phyloP scores from a whole-genome alignment of 1,284 basidiomycete genomes.

The Ustilago trichophora region DNA sequence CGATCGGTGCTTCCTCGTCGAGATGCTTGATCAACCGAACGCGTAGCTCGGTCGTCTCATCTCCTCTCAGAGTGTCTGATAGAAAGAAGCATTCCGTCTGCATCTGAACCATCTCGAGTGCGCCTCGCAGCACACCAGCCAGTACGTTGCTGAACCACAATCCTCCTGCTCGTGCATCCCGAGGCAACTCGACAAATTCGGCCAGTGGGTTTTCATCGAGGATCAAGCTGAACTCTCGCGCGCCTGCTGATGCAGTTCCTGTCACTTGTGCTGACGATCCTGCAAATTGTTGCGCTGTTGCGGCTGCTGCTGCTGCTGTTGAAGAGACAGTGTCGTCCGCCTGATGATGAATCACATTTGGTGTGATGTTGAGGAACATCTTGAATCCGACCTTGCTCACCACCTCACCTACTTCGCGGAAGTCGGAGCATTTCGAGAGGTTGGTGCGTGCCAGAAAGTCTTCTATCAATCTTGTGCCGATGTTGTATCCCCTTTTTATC shows the following conservation, averaged over 20 bases:
- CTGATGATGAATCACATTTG: conserved; percentile 76
- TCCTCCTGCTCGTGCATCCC: conserved; percentile 77
- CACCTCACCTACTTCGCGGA: conserved; percentile 80
- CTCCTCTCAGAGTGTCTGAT: conserved; percentile 88
- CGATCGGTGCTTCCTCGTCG: conserved; percentile 79
- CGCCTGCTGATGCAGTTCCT: not conserved
- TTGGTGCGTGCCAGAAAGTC: conserved; percentile 91
- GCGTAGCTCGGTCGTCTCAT: conserved; percentile 91
- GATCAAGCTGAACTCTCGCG: conserved; percentile 77
- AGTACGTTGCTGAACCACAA: conserved; percentile 97
- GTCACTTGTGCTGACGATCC: conserved; percentile 8
- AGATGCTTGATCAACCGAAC: conserved; percentile 89
- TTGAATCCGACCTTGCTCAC: conserved; percentile 85
- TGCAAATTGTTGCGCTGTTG: conserved; percentile 10
- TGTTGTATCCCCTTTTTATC: conserved; percentile 97
- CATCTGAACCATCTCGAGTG: conserved; percentile 99
- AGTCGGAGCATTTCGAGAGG: conserved; percentile 78
- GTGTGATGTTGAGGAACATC: conserved; percentile 93
- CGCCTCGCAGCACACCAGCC: conserved; percentile 90
- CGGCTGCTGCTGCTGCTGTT: conserved; percentile 12
- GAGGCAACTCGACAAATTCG: conserved; percentile 96
- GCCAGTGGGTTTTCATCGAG: conserved; percentile 96
- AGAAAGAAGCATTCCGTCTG: conserved; percentile 91
- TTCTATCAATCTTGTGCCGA: conserved; percentile 94
- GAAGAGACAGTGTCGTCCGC: conserved; percentile 47